These are phyloP conservation scores for Cadophora malorum DNA, from an alignment of 2,329 filamentous ascomycete genomes.

Conservation along the genomic window DNA sequence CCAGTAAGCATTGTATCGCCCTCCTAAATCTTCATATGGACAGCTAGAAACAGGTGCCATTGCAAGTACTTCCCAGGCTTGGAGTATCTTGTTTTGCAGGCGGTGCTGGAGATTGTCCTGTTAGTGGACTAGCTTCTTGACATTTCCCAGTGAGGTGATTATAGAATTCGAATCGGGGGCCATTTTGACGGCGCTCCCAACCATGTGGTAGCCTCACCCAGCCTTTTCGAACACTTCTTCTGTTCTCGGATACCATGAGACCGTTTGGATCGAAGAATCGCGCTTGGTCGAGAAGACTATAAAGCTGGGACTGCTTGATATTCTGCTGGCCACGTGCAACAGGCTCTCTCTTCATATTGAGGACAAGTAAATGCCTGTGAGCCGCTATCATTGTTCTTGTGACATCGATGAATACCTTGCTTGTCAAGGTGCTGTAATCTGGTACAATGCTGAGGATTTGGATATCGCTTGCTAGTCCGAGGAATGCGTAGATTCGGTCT, in stretches of 20 bases:
- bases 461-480: not conserved
- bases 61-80: not conserved
- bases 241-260: not conserved
- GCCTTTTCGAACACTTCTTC: not conserved
- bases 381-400: not conserved
- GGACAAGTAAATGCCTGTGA: not conserved
- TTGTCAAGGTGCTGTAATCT: not conserved
- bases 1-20: not conserved
- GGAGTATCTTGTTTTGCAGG: not conserved
- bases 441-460: not conserved
- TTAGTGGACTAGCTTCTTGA: not conserved
- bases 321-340: not conserved
- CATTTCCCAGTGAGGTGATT: not conserved
- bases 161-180: not conserved
- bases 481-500: constrained; percentile 8
- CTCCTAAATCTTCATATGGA: not conserved
- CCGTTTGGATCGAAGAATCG: not conserved
- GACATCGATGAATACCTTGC: not conserved
- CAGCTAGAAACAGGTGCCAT: not conserved
- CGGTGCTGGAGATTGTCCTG: not conserved
- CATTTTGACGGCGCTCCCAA: not conserved
- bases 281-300: not conserved
- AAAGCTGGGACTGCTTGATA: not conserved
- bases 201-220: not conserved
- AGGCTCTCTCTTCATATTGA: not conserved